Percentiles rank a stretch among this genome's conserved stretches.
Evolutionary conservation across 306 rosid genomes (phyloP).

Genomic region (Purshia tridentata): DNA sequence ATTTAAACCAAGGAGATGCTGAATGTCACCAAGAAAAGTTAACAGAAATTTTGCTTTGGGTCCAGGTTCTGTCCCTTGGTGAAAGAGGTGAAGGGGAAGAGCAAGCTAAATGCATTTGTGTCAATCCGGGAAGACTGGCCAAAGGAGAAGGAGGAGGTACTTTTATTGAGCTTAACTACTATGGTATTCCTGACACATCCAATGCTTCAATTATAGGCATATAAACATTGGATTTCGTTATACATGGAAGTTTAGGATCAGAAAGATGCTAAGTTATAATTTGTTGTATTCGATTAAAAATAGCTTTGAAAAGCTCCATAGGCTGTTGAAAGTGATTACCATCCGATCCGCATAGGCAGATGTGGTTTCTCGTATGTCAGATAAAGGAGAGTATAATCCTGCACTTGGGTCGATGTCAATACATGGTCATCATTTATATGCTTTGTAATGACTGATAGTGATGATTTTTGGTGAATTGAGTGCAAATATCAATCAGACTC

Average conservation of each 20-base stretch:
- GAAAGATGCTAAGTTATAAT: too few species aligned
- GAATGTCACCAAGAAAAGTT: neutral
- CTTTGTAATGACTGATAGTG: neutral
- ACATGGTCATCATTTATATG: neutral
- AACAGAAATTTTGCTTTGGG: neutral
- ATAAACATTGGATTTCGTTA: constrained; percentile 23
- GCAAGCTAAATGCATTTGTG: constrained; percentile 56
- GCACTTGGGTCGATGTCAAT: neutral
- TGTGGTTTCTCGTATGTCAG: too few species aligned
- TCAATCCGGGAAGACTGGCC: constrained; percentile 89
- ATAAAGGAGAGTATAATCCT: too few species aligned
- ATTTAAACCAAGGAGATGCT: neutral
- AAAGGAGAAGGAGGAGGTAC: constrained; percentile 99
- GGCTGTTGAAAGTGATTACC: neutral
- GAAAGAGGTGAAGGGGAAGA: constrained; percentile 46
- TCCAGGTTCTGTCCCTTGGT: constrained; percentile 56
- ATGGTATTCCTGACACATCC: constrained; percentile 51
- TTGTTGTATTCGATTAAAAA: neutral
- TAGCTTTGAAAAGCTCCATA: neutral
- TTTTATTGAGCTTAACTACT: constrained; percentile 72
- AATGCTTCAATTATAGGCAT: constrained; percentile 67
- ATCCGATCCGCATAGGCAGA: too few species aligned
- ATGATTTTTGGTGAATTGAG: neutral
- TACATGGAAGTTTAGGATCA: neutral
- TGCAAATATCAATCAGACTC: neutral